Evolutionary conservation across 2,329 filamentous ascomycete species (phyloP).

Genomic region (Verticillium nubilum): DNA sequence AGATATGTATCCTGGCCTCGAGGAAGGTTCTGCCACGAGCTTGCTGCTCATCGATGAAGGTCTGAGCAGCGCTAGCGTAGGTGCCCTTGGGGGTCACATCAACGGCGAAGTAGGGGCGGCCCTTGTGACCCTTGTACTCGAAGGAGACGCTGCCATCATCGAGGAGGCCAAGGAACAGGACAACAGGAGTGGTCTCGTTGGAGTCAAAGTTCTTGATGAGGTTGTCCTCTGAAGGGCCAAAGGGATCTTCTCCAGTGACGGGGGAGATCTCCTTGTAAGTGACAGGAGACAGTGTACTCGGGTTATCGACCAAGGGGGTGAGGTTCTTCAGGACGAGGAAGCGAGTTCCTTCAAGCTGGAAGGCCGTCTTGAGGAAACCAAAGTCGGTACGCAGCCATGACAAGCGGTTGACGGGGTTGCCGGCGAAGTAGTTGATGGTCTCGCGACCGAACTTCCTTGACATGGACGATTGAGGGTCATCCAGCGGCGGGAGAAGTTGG

Average conservation of each 20-base stretch:
- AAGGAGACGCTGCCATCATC: slow-evolving; percentile 50
- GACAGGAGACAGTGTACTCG: slow-evolving; percentile 25
- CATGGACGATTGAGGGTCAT: slow-evolving; percentile 59
- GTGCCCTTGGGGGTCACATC: slow-evolving; percentile 73
- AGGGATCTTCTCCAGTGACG: slow-evolving; percentile 68
- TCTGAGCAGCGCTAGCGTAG: slow-evolving; percentile 56
- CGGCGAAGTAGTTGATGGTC: slow-evolving; percentile 78
- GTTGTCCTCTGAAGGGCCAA: slow-evolving; percentile 66
- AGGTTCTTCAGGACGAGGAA: slow-evolving; percentile 80
- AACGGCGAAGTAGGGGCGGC: slow-evolving; percentile 81
- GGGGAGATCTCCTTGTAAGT: slow-evolving; percentile 62
- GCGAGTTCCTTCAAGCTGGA: slow-evolving; percentile 56
- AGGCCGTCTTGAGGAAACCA: slow-evolving; percentile 63
- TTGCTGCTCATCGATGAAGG: slow-evolving; percentile 34
- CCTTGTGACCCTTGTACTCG: slow-evolving; percentile 65
- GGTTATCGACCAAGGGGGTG: slow-evolving; percentile 59
- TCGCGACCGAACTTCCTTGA: slow-evolving; percentile 74
- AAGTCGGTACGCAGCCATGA: slow-evolving; percentile 71
- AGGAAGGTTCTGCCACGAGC: slow-evolving; percentile 59
- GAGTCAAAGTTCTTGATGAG: slow-evolving; percentile 71
- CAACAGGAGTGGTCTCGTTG: slow-evolving; percentile 55
- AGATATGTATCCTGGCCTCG: slow-evolving; percentile 58
- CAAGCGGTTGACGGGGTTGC: slow-evolving; percentile 71
- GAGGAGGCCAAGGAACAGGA: slow-evolving; percentile 82
- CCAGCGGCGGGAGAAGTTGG: slow-evolving; percentile 34